phyloP scores from a whole-genome alignment of 495 filamentous ascomycete genomes.

The Xylaria castorea region DNA sequence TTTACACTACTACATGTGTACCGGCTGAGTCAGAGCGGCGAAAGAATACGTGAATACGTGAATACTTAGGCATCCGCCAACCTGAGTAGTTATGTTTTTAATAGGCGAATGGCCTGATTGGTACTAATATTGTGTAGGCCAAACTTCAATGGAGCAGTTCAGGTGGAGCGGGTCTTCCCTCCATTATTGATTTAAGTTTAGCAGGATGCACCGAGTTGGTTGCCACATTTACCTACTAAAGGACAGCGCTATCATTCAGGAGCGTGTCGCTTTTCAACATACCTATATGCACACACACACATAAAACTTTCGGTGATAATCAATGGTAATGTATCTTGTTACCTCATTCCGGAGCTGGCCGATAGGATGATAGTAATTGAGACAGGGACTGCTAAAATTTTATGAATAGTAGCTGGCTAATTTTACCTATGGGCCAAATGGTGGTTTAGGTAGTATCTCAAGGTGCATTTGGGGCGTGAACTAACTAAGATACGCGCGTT shows the following conservation, averaged over 20 bases:
- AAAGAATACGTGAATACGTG: background rate
- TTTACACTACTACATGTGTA: background rate
- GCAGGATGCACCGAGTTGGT: background rate
- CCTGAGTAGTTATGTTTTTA: background rate
- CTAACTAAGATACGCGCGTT: background rate
- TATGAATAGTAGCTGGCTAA: constrained; percentile 10
- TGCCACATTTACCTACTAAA: background rate
- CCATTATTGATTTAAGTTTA: background rate
- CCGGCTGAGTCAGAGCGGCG: constrained; percentile 8
- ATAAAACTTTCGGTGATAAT: background rate
- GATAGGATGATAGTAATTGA: background rate
- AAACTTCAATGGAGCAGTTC: background rate
- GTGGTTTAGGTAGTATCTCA: background rate
- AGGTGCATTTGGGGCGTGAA: constrained; percentile 4
- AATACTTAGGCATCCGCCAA: constrained; percentile 14
- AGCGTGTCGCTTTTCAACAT: background rate
- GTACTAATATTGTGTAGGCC: background rate
- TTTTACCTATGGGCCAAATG: background rate
- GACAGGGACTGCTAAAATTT: background rate
- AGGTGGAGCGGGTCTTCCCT: constrained; percentile 9
- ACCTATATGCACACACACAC: background rate
- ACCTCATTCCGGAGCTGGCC: constrained; percentile 16
- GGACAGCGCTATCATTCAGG: background rate
- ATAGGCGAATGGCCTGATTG: background rate
- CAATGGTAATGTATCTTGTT: background rate